Conservation (phyloP, 129 eudicot genomes). For the Deinandra increscens region DNA sequence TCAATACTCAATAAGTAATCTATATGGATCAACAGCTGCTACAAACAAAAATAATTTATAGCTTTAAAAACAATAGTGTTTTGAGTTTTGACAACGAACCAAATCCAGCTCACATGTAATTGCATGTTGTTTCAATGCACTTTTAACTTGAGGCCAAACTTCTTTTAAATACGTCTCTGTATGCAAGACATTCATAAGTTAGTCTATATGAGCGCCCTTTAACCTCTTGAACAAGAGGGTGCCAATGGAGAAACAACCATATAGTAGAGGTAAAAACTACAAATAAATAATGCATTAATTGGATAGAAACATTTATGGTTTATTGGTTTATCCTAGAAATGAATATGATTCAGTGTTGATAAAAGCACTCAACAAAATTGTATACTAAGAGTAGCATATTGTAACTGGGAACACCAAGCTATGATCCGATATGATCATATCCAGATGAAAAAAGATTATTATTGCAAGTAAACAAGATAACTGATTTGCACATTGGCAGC, state of each 20-base stretch:
- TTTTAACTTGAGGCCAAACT: constrained; percentile 69
- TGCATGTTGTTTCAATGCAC: constrained; percentile 64
- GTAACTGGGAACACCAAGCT: background rate
- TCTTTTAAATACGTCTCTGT: constrained; percentile 86
- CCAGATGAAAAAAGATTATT: background rate
- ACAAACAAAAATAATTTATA: constrained; percentile 11
- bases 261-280: background rate
- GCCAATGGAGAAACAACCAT: background rate
- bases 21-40: constrained; percentile 12
- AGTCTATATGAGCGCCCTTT: background rate
- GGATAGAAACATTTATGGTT: no score
- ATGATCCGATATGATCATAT: background rate
- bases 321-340: no score
- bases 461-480: background rate
- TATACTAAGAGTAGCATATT: background rate
- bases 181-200: constrained; percentile 2
- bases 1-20: constrained; percentile 5
- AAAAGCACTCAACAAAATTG: background rate
- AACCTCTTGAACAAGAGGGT: background rate
- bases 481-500: background rate
- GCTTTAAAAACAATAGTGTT: background rate
- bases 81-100: constrained; percentile 56
- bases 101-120: constrained; percentile 76
- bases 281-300: background rate
- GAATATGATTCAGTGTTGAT: background rate